Percentiles rank a stretch among this genome's conserved stretches.
Evolutionary conservation across 1,284 basidiomycete species (phyloP).

Genomic region (Ganoderma leucocontextum): DNA sequence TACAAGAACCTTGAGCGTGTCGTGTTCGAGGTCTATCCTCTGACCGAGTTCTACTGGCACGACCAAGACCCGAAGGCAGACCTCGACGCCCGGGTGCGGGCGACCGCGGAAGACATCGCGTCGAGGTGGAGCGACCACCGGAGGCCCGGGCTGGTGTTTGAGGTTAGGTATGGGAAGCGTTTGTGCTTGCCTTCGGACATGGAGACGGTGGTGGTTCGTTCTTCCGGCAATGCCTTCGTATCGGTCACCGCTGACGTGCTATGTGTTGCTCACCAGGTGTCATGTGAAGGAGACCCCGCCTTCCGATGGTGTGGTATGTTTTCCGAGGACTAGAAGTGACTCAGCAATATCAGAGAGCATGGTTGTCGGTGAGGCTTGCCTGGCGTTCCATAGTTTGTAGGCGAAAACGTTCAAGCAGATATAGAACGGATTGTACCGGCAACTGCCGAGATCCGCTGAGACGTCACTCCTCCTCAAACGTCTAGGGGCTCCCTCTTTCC

Average conservation of each 20-base stretch:
- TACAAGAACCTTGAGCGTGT: neutral
- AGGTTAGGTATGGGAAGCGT: neutral
- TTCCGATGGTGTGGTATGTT: slow-evolving; percentile 2
- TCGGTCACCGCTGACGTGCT: neutral
- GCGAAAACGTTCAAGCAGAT: neutral
- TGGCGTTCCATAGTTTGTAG: neutral
- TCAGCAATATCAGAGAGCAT: neutral
- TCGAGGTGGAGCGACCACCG: neutral
- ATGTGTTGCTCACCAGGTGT: neutral
- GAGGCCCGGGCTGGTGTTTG: neutral
- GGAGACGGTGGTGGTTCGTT: neutral
- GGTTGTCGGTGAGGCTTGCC: neutral
- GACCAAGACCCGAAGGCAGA: slow-evolving; percentile 5
- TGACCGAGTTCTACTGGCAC: slow-evolving; percentile 8
- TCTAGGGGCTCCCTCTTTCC: no score
- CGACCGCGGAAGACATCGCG: neutral
- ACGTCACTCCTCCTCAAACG: no score
- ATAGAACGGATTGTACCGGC: neutral
- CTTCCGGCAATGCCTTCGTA: neutral
- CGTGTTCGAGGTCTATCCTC: slow-evolving; percentile 1
- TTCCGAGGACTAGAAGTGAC: neutral
- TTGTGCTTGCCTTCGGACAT: neutral
- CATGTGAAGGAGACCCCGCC: neutral
- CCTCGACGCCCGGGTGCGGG: neutral
- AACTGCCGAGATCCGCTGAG: no score